phyloP scores from a whole-genome alignment of 441 rosid species.

The Biscutella laevigata region DNA sequence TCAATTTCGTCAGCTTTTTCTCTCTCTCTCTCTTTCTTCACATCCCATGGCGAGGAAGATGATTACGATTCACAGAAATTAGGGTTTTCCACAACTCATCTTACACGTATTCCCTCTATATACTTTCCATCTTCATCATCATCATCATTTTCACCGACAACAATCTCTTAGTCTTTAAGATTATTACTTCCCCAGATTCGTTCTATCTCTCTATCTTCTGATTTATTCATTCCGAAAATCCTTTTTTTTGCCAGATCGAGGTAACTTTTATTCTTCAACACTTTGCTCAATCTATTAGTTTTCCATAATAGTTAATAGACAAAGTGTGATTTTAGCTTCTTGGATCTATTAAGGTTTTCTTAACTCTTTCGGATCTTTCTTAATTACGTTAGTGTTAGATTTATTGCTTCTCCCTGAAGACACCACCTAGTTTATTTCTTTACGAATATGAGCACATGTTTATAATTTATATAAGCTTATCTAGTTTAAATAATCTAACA shows the following conservation, averaged over 20 bases:
- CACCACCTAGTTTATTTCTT: neutral
- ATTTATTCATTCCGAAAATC: constrained; percentile 6
- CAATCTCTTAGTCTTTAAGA: neutral
- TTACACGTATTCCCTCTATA: constrained; percentile 12
- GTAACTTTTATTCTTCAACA: neutral
- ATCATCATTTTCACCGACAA: constrained; percentile 12
- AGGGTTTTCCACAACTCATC: constrained; percentile 12
- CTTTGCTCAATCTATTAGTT: constrained; percentile 6
- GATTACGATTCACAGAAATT: constrained; percentile 15
- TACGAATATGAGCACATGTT: neutral
- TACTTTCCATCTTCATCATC: neutral
- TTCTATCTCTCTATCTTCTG: constrained; percentile 16
- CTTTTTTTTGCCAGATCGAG: constrained; percentile 14
- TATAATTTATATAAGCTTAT: neutral
- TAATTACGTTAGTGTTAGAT: neutral
- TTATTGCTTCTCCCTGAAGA: constrained; percentile 17
- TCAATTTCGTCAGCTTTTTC: constrained; percentile 16
- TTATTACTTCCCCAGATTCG: constrained; percentile 16
- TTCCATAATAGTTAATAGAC: neutral
- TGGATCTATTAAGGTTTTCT: constrained; percentile 7
- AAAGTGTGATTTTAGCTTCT: constrained; percentile 4
- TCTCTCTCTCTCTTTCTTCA: neutral
- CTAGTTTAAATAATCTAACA: neutral
- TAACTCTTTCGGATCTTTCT: constrained; percentile 19
- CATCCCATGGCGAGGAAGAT: constrained; percentile 15